Conservation (phyloP, 2,329 filamentous ascomycete species). For the Microsporum ferrugineum region DNA sequence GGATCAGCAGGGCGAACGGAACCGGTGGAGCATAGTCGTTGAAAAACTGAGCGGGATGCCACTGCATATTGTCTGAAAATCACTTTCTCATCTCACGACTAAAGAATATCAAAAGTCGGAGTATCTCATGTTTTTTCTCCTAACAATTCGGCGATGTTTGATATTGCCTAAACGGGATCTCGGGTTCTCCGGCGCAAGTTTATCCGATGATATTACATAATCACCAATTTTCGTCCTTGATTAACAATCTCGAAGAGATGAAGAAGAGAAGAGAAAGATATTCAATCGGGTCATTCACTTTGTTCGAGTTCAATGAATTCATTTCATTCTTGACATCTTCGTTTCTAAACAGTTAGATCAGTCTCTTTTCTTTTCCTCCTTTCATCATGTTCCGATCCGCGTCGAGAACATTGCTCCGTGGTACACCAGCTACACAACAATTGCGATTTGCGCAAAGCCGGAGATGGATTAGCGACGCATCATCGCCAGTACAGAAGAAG, state of each 20-base stretch:
- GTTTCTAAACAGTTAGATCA: not conserved
- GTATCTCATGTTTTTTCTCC: not conserved
- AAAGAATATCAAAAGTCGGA: not conserved
- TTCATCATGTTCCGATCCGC: slow-evolving; percentile 17
- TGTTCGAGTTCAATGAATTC: not conserved
- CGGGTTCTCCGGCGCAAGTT: not conserved
- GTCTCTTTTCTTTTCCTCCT: slow-evolving; percentile 2
- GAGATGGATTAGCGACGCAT: slow-evolving; percentile 48
- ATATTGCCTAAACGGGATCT: not conserved
- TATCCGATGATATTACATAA: slow-evolving; percentile 2
- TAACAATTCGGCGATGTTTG: not conserved
- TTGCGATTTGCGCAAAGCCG: slow-evolving; percentile 16
- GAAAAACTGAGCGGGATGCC: slow-evolving; percentile 34
- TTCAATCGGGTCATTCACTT: not conserved
- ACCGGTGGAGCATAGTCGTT: slow-evolving; percentile 18
- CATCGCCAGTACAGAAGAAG: slow-evolving; percentile 46
- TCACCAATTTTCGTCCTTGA: slow-evolving; percentile 2
- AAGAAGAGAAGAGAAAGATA: not conserved
- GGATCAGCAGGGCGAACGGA: slow-evolving; percentile 43
- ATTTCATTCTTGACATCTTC: not conserved
- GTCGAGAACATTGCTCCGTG: slow-evolving; percentile 14
- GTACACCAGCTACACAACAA: slow-evolving; percentile 6
- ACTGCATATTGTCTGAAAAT: slow-evolving; percentile 21
- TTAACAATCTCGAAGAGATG: not conserved
- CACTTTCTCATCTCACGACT: not conserved